Percentiles rank a stretch among this genome's conserved stretches.
Conservation (phyloP, 805 yeast genomes). For the Candida berthetii region DNA sequence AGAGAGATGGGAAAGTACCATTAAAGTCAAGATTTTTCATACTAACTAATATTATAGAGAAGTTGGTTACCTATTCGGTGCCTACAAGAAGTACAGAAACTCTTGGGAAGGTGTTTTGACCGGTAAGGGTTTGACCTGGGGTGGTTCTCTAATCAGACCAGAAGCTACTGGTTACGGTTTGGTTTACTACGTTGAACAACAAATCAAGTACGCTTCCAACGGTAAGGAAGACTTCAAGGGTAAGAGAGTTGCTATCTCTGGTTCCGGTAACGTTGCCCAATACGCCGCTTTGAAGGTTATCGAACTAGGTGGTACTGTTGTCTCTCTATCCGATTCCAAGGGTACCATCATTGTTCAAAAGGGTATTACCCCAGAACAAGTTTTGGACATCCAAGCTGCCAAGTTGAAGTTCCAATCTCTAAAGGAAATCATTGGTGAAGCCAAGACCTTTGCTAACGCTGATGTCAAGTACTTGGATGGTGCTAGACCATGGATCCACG, state of each 20-base stretch:
- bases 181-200: conserved; percentile 94
- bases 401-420: conserved; percentile 74
- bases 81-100: conserved; percentile 88
- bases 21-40: too few relatives aligned
- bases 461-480: conserved; percentile 80
- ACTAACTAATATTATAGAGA: conserved; percentile 18
- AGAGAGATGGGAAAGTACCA: too few relatives aligned
- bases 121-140: conserved; percentile 98
- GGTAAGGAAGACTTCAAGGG: conserved; percentile 90
- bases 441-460: conserved; percentile 49
- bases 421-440: conserved; percentile 56
- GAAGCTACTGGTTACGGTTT: conserved; percentile 99
- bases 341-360: conserved; percentile 75
- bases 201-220: conserved; percentile 87
- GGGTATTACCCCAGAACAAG: conserved; percentile 83
- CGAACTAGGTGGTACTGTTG: conserved; percentile 94
- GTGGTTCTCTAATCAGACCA: conserved; percentile 98
- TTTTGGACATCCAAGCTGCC: conserved; percentile 68
- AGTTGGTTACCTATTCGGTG: conserved; percentile 93
- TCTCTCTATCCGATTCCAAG: conserved; percentile 91
- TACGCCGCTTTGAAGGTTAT: conserved; percentile 96
- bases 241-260: conserved; percentile 94
- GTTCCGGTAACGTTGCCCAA: conserved; percentile 99
- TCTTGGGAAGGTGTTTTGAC: conserved; percentile 95
- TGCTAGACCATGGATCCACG: conserved; percentile 95